A percentile compares a stretch with the other conserved stretches of the same genome.
phyloP scores from a whole-genome alignment of 1,284 basidiomycete species.

The Gomphus bonarii region DNA sequence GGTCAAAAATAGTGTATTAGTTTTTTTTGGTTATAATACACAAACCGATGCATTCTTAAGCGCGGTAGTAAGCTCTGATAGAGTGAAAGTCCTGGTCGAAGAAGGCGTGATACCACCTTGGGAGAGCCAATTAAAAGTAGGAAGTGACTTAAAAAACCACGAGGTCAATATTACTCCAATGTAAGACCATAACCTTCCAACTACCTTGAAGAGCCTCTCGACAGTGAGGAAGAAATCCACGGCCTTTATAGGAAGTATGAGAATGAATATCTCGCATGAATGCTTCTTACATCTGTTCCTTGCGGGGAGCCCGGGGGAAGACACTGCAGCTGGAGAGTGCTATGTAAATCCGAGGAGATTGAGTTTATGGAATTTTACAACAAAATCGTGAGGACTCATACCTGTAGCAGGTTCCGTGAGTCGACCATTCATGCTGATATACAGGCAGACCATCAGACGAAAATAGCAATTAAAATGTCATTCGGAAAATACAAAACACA shows the following conservation, averaged over 20 bases:
- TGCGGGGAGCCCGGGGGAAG: slow-evolving; percentile 43
- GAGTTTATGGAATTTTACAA: background rate
- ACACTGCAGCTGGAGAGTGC: slow-evolving; percentile 52
- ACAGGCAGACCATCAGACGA: slow-evolving; percentile 3
- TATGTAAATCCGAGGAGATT: slow-evolving; percentile 18
- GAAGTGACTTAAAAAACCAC: slow-evolving; percentile 35
- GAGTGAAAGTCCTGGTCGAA: slow-evolving; percentile 42
- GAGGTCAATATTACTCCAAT: background rate
- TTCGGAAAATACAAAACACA: slow-evolving; percentile 20
- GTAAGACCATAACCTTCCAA: background rate
- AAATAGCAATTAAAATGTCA: background rate
- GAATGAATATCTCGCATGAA: background rate
- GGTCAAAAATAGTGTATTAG: background rate
- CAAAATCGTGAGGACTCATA: slow-evolving; percentile 15
- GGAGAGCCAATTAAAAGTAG: slow-evolving; percentile 63
- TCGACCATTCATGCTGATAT: slow-evolving; percentile 55
- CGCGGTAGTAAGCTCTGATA: slow-evolving; percentile 45
- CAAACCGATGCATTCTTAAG: slow-evolving; percentile 43
- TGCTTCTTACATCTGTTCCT: slow-evolving; percentile 44
- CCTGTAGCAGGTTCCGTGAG: slow-evolving; percentile 71
- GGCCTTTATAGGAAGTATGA: slow-evolving; percentile 29
- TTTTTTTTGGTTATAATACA: slow-evolving; percentile 9
- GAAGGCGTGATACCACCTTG: slow-evolving; percentile 65
- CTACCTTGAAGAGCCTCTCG: slow-evolving; percentile 53
- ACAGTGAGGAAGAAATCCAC: slow-evolving; percentile 64